phyloP scores from a whole-genome alignment of 148 eudicot genomes.

The Arctostaphylos glauca region DNA sequence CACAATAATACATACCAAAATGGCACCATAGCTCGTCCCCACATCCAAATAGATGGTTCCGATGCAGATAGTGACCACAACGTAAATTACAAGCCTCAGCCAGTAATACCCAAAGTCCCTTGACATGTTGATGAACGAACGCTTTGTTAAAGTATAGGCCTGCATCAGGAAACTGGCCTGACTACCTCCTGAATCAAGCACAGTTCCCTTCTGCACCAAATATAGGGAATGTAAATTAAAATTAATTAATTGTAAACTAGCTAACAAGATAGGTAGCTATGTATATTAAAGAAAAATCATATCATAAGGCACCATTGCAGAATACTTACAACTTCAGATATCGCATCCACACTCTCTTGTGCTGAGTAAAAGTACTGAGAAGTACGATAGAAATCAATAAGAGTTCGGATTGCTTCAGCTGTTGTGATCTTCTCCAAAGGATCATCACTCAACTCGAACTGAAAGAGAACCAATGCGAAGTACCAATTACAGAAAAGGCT shows the following conservation, averaged over 20 bases:
- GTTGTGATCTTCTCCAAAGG: constrained; percentile 87
- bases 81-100: constrained; percentile 88
- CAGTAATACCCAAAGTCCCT: constrained; percentile 97
- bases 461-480: constrained; percentile 10
- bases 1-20: constrained; percentile 52
- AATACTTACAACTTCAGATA: constrained; percentile 61
- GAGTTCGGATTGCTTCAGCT: constrained; percentile 74
- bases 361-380: constrained; percentile 74
- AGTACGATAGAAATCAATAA: constrained; percentile 51
- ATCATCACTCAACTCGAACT: constrained; percentile 87
- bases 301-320: background rate
- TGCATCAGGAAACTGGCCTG: constrained; percentile 92
- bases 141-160: constrained; percentile 68
- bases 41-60: constrained; percentile 82
- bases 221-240: background rate
- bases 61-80: constrained; percentile 82
- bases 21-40: constrained; percentile 81
- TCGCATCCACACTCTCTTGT: constrained; percentile 67
- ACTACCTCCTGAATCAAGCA: constrained; percentile 91
- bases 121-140: constrained; percentile 93
- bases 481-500: background rate
- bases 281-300: background rate
- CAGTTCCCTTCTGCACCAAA: constrained; percentile 77
- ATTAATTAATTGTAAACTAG: background rate
- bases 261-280: background rate